Evolutionary conservation across 768 basidiomycete species (phyloP), one percentile per base, ranked within the genome.

Genomic region (Cyclocybe cylindracea): DNA sequence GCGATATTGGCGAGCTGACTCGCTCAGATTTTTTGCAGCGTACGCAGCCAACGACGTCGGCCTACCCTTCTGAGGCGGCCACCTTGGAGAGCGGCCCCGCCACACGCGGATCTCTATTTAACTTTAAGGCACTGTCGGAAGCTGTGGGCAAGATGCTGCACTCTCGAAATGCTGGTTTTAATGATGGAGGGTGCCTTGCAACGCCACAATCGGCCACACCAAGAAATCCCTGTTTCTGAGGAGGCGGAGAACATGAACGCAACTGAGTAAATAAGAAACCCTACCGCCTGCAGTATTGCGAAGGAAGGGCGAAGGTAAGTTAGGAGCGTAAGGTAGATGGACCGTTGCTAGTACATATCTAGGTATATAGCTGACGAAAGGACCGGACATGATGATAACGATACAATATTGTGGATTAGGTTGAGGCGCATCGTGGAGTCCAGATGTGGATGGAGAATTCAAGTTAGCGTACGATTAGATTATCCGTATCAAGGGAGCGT

Each of bases 401-500:
- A 67, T 65, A 67, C 64, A 66, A 52, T 46, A 50, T 58, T 58
- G 46, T 53, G 53, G 40, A 48, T 49, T 54, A 35, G 34, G 33
- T 18, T 54, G 36, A 40, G 50, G 36, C 43, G 41, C 55, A 45
- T 51, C 52, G 58, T 48, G 48, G 41, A 60, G 64, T 65, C 58
- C 57, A 57, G 54, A 54, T 29, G 34, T 46, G 43, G 41, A 39
- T 38, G 18, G 24, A 44, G 24, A 24, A 24, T 24, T 24, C 24
- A 24, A 31, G 31, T 50, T 41, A 41, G 37, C 44, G 37, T 42
- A 52, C 33, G 36, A 53, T 49, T 56, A 51, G 24, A 24, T 24
- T 24, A 24, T 24, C 24, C 24, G 5, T 57, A 65, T 77, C 70
- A 80, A 61, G 79, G 68, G 54, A 78, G 63, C 44, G 72, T 63